Conservation (phyloP, 305 asterid genomes). For the Solanum hybrid region DNA sequence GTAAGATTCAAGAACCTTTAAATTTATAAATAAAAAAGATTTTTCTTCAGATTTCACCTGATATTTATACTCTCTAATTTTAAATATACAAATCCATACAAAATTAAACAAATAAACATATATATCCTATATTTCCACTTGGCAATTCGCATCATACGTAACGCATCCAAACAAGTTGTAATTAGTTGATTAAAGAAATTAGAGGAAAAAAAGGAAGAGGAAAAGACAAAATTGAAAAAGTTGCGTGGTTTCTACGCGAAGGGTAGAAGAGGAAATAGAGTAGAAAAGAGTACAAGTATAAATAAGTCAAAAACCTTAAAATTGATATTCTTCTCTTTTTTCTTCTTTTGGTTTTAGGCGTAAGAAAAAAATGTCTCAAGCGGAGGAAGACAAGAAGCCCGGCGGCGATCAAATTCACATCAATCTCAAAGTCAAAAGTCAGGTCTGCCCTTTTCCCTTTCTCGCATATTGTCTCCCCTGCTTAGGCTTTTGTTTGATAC, state of each 20-base stretch:
- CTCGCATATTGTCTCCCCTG: background rate
- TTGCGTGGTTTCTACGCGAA: constrained; percentile 6
- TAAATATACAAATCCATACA: too few relatives aligned
- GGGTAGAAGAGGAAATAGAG: background rate
- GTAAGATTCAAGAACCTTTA: too few relatives aligned
- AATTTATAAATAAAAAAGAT: too few relatives aligned
- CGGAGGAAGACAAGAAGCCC: constrained; percentile 32
- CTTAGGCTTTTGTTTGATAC: background rate
- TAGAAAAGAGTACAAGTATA: background rate
- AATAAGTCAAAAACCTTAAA: background rate
- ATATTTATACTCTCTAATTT: too few relatives aligned
- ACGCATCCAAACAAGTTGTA: background rate
- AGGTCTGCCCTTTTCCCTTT: constrained; percentile 9
- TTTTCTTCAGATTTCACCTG: too few relatives aligned
- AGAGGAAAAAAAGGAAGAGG: background rate
- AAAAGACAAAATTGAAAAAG: background rate
- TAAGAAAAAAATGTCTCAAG: constrained; percentile 14
- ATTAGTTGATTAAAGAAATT: background rate
- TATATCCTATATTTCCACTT: too few relatives aligned
- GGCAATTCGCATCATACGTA: background rate
- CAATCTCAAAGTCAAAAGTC: constrained; percentile 36
- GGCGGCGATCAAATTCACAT: constrained; percentile 26
- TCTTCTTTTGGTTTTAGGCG: background rate
- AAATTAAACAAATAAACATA: too few relatives aligned
- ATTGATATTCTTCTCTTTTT: background rate